Evolutionary conservation across 768 basidiomycete genomes (phyloP).

Genomic region (Hericium erinaceus): DNA sequence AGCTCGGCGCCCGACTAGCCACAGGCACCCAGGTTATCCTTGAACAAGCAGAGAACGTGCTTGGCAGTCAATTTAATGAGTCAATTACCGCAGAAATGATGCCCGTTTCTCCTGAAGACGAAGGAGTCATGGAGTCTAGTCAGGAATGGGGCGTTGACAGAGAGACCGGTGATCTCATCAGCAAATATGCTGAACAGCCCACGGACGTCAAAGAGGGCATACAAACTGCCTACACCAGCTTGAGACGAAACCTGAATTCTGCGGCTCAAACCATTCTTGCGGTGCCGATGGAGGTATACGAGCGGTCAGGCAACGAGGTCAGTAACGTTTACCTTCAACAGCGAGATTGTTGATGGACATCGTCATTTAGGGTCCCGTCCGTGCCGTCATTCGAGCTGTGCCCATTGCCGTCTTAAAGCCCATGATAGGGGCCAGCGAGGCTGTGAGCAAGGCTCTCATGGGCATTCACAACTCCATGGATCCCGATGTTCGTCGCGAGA

Average conservation of each 20-base stretch:
- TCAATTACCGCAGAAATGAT: slow-evolving; percentile 61
- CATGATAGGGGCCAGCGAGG: slow-evolving; percentile 97
- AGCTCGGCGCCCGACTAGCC: slow-evolving; percentile 85
- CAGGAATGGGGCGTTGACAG: slow-evolving; percentile 33
- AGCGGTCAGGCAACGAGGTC: slow-evolving; percentile 82
- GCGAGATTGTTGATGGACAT: slow-evolving; percentile 1
- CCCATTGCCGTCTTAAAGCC: slow-evolving; percentile 96
- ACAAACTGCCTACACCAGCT: slow-evolving; percentile 82
- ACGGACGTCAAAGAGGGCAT: slow-evolving; percentile 77
- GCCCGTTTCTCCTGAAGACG: slow-evolving; percentile 23
- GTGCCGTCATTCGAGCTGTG: slow-evolving; percentile 91
- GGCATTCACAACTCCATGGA: slow-evolving; percentile 92
- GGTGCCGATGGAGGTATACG: slow-evolving; percentile 98
- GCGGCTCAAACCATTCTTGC: slow-evolving; percentile 98
- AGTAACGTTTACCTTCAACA: slow-evolving; percentile 18
- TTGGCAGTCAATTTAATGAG: slow-evolving; percentile 70
- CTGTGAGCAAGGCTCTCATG: slow-evolving; percentile 89
- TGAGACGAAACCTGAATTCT: slow-evolving; percentile 79
- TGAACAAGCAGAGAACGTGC: slow-evolving; percentile 86
- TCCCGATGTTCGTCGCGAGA: slow-evolving; percentile 72
- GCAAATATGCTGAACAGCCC: slow-evolving; percentile 91
- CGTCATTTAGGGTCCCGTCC: slow-evolving; percentile 70
- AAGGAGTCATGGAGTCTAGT: slow-evolving; percentile 18
- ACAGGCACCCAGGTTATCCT: slow-evolving; percentile 97
- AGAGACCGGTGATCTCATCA: slow-evolving; percentile 50